Evolutionary conservation across 164 flowering plant genomes (phyloP), one percentile per base, ranked within the genome.

Genomic region (Nelumbo lutea): DNA sequence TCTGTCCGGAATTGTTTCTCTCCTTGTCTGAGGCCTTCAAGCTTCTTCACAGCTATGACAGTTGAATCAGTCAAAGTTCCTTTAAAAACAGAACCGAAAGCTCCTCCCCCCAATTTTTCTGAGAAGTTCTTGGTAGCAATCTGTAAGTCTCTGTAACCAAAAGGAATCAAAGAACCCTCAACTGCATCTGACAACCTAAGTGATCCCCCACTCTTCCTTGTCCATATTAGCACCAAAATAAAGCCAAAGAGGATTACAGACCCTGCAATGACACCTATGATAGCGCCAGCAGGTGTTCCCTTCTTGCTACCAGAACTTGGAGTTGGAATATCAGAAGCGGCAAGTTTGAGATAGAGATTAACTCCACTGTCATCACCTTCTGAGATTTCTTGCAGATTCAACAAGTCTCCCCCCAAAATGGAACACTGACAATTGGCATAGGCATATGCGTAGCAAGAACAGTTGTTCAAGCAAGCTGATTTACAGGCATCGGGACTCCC

Each of bases 31-130:
- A 78, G 39, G 51, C 84, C 70, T 71, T 83, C 83, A 6, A 85
- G 87, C 76, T 79, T 82, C 77, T 86, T 86, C 69, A 85, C 86
- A 11, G 88, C 90, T 57, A 85, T 67, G 46, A 70, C 75, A 68
- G 79, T 64, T 10, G 85, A 80, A 70, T 86, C 83, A 1, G 81
- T 72, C 70, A 86, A 59, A 2, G 62, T 62, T 50, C 88, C 88
- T 63, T 83, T 86, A 75, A 83, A 86, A 15, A 86, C 90, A 42
- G 90, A 84, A 66, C 90, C 88, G 65, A 84, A 84, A 11, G 85
- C 82, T 59, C 90, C 90, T 62, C 81, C 82, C 5, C 88, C 87
- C 62, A 86, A 65, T 67, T 78, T 84, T 42, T 84, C 81, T 0
- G 85, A 81, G 69, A 84, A 86, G 53, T 81, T 81, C 79, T 76